Base-by-base conservation (phyloP, 1,139 yeast species). In the Pichiaceae sp. region DNA sequence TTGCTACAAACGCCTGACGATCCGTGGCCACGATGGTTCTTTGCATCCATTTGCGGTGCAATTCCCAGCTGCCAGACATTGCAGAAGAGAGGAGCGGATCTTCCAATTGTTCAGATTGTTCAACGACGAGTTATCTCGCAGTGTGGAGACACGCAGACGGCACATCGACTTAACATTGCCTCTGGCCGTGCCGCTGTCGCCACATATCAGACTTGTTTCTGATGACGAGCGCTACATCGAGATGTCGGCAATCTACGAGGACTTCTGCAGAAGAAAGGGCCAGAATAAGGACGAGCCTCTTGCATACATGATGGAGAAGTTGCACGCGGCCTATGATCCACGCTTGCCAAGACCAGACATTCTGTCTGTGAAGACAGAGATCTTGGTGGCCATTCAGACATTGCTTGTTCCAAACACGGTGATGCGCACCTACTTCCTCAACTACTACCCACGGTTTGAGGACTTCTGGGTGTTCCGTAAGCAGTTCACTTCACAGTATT, bases 391-490 rank as follows among this genome's bases (percentile, higher is more conserved):
- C 1, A 84, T 91, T 46, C 97, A 91, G 59, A 72, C 95, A 1
- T 65, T 82, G 52, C 70, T 86, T 56, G 91, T 87, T 33, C 98
- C 98, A 24, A 74, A 85, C 14, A 81, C 87, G 2, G 81, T 91
- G 19, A 65, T 91, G 67, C 79, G 80, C 54, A 82, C 85, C 48
- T 67, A 70, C 50, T 72, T 73, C 47, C 60, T 80, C 40, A 70
- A 70, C 3, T 64, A 80, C 35, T 93, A 78, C 60, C 72, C 81
- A 9, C 72, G 78, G 40, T 93, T 83, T 58, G 96, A 85, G 57
- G 96, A 91, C 54, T 91, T 89, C 66, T 93, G 98, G 98, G 63
- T 89, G 38, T 93, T 93, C 79, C 75, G 97, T 45, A 89, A 89
- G 53, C 96, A 87, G 54, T 93, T 93, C 53, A 77, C 96, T 9